These are phyloP conservation scores for Pestalotiopsis fici DNA, from an alignment of 2,329 filamentous ascomycete genomes.

Conservation along the genomic window DNA sequence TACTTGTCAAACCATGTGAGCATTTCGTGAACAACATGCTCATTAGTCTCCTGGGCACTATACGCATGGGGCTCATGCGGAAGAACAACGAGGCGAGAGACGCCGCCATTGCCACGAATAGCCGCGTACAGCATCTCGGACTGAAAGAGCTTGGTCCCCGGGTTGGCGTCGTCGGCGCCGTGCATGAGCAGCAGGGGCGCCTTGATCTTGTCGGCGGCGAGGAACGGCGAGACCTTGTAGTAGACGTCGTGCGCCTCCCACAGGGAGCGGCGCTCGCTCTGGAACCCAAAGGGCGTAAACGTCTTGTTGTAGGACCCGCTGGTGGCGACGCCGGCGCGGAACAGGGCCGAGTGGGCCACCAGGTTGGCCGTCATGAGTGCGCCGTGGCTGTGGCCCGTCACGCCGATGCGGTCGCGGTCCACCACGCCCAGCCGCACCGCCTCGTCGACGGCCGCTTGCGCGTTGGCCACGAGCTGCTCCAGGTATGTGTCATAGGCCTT, in stretches of 20 bases:
- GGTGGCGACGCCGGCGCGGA: background rate
- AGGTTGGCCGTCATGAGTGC: background rate
- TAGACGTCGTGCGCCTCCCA: conserved; percentile 1
- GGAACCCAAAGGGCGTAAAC: background rate
- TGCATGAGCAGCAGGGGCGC: background rate
- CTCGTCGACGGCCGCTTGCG: background rate
- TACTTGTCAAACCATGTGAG: conserved; percentile 1
- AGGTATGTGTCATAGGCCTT: background rate
- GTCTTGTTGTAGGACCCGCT: background rate
- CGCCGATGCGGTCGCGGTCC: background rate
- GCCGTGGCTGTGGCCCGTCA: conserved; percentile 2
- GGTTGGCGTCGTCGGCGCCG: conserved; percentile 2
- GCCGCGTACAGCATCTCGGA: background rate
- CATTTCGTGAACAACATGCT: conserved; percentile 2
- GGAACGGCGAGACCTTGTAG: background rate
- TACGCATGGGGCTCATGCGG: background rate
- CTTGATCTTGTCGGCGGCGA: conserved; percentile 4
- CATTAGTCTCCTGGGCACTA: background rate
- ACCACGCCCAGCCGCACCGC: background rate
- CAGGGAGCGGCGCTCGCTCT: background rate
- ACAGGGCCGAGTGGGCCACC: background rate
- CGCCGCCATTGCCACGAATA: background rate
- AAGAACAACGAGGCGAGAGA: background rate
- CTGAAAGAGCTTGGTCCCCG: background rate
- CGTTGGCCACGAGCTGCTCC: conserved; percentile 2